These are phyloP conservation scores for Byssothecium circinans DNA, from an alignment of 2,329 filamentous ascomycete genomes.

Conservation along the genomic window DNA sequence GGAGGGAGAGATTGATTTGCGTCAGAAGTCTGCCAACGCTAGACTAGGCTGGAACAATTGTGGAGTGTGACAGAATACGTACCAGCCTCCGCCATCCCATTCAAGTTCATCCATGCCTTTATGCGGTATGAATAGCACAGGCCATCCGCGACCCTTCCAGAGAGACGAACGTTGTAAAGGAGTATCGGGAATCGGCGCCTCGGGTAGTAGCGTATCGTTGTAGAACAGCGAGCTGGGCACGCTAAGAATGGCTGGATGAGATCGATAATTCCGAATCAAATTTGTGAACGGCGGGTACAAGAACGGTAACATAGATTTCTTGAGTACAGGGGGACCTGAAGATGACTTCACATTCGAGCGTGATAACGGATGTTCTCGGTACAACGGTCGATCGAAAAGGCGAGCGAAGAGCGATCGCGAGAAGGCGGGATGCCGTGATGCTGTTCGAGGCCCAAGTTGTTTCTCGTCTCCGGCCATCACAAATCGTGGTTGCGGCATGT, in stretches of 20 bases:
- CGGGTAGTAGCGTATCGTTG: conserved; percentile 48
- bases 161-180: conserved; percentile 25
- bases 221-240: conserved; percentile 49
- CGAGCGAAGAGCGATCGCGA: conserved; percentile 48
- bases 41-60: too few species aligned
- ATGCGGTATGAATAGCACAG: conserved; percentile 48
- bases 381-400: conserved; percentile 42
- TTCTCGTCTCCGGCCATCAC: conserved; percentile 52
- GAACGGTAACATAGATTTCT: conserved; percentile 43
- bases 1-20: too few species aligned
- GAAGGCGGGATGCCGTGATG: conserved; percentile 37
- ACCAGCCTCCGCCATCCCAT: conserved; percentile 45
- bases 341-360: conserved; percentile 34
- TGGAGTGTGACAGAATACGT: too few species aligned
- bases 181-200: conserved; percentile 28
- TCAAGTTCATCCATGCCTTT: conserved; percentile 45
- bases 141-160: conserved; percentile 39
- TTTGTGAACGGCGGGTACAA: conserved; percentile 49
- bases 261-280: conserved; percentile 51
- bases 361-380: conserved; percentile 46
- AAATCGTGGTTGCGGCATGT: conserved; percentile 38
- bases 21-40: too few species aligned
- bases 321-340: conserved; percentile 28
- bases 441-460: conserved; percentile 48
- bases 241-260: conserved; percentile 49